Evolutionary conservation across 192 early-diverging fungal genomes (phyloP), one percentile per base, ranked within the genome.

Genomic region (Podila horticola): DNA sequence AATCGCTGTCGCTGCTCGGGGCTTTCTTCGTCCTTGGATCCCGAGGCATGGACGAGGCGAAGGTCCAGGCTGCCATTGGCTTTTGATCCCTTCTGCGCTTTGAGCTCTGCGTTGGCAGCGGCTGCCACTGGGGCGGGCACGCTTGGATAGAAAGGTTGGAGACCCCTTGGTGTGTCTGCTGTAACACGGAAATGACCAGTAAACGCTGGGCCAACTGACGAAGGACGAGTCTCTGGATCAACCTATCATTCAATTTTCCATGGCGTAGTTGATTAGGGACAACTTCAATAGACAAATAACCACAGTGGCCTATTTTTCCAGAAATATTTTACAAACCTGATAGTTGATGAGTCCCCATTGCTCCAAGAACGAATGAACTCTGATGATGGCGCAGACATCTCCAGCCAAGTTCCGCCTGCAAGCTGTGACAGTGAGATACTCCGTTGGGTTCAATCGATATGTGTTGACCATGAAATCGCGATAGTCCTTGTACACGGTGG

Each of bases 281-380:
- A 30, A 19, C 17, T n/a, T n/a, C 59, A 58, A 33, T 12, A 38
- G 30, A 36, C 30, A 11, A 19, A 5, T 51, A 13, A 19, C 20
- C 62, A 33, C 36, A 48, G 24, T 22, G 24, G 15, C 41, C 15
- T n/a, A n/a, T 45, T 45, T 45, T 12, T 45, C 15, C 41, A 1
- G 13, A 2, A 30, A 17, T 59, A 26, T 85, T 24, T n/a, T n/a
- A 50, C 58, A 29, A 79, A 95, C 94, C 89, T 99, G 96, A 84
- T 98, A 96, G 85, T 99, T 99, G 75, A 99, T 95, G 33, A 99
- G 86, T 2, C 98, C 98, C 98, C 98, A 99, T 81, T 99, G 97
- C 84, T 99, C 97, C 59, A 99, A 86, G 69, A 99, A 97, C 4
- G 97, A 95, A 85, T 99, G 98, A 5, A 99, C 96, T 59, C 98